Base-by-base conservation (phyloP, 352 stramenopile species). In the Pseudoperonospora humuli region DNA sequence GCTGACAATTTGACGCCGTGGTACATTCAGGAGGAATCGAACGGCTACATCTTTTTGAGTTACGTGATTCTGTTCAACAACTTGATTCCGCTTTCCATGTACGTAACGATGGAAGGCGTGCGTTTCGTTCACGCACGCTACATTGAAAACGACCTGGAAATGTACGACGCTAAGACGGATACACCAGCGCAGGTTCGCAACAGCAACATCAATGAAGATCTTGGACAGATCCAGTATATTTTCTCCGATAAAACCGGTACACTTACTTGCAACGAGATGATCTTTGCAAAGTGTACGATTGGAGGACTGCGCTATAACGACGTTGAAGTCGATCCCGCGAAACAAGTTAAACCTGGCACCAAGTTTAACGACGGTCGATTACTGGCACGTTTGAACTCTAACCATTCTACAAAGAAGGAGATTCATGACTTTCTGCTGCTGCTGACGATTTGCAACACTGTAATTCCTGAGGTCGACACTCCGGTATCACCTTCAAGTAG, bases 211-310 rank as follows among this genome's bases (percentile, higher is more conserved):
- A 90, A 92, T 55, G 82, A 92, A 61, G 82, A 94, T 50, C 65
- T 94, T 3, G 82, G 82, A 9, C 82, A 94, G 54, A 87, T 94
- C 41, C 77, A 94, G 76, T 94, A 92, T 35, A 93, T 94, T 39
- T 92, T 94, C 47, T 92, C 79, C 17, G 82, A 94, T 61, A 94
- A 94, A 40, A 94, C 82, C 5, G 82, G 82, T 17, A 94, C 82
- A 3, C 50, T 94, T 19, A 94, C 82, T 2, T 73, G 78, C 21
- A 94, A 94, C 38, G 80, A 92, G 56, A 94, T 94, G 82, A 75
- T 91, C 17, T 93, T 93, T 52, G 77, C 89, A 25, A 96, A 96
- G 61, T 97, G 91, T 54, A 91, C 84, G 1, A 90, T 98, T 33
- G 86, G 56, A 15, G 92, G 92, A 4, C 45, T 88, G 32, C 78